Evolutionary conservation across 768 basidiomycete genomes (phyloP).

Genomic region (Auricularia sp.): DNA sequence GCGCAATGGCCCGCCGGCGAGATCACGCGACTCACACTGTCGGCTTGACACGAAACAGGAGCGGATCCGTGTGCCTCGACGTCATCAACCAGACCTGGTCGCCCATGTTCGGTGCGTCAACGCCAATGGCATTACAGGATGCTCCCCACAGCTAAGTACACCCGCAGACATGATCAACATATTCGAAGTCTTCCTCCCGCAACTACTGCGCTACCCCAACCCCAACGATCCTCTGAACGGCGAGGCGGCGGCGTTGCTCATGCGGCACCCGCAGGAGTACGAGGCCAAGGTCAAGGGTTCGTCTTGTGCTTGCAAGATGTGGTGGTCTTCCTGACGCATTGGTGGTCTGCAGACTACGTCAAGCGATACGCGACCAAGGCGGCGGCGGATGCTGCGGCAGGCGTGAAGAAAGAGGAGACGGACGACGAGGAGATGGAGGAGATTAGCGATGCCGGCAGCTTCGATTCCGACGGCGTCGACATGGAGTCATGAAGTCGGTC

Average conservation of each 20-base stretch:
- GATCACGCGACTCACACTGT: neutral
- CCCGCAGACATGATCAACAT: conserved; percentile 95
- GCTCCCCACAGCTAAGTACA: neutral
- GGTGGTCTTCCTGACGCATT: neutral
- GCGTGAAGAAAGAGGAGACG: conserved; percentile 58
- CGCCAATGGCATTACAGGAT: neutral
- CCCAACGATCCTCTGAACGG: conserved; percentile 97
- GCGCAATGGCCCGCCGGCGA: conserved; percentile 7
- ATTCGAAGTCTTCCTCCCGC: conserved; percentile 95
- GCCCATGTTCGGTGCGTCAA: conserved; percentile 88
- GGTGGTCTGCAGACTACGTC: conserved; percentile 69
- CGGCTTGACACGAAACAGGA: conserved; percentile 36
- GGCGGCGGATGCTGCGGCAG: conserved; percentile 65
- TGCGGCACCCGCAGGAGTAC: conserved; percentile 96
- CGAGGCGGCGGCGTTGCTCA: conserved; percentile 91
- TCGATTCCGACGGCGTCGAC: conserved; percentile 51
- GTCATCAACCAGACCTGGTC: conserved; percentile 99
- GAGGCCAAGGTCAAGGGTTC: conserved; percentile 86
- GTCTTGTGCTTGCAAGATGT: conserved; percentile 11
- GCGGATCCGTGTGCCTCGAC: conserved; percentile 95
- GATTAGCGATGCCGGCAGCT: conserved; percentile 81
- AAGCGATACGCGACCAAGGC: conserved; percentile 88
- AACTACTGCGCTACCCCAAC: conserved; percentile 94
- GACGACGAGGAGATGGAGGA: conserved; percentile 42
- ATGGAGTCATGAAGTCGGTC: conserved; percentile 5